Evolutionary conservation across 2,329 filamentous ascomycete species (phyloP), one percentile per base, ranked within the genome.

Genomic region (Claviceps quebecensis): DNA sequence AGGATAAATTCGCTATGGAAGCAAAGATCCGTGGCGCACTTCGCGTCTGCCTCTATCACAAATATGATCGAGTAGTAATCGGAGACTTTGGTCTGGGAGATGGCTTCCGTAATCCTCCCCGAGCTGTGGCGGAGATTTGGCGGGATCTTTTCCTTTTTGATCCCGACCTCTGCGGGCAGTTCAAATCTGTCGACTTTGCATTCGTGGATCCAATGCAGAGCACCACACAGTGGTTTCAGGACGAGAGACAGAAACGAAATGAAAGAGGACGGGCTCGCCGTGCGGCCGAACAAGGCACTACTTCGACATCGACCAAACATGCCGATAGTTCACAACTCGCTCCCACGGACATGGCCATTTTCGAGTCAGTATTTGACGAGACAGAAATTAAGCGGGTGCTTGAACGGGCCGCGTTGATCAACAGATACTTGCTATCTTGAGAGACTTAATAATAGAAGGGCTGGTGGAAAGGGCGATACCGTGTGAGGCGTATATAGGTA

Each of bases 31-130:
- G 80, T 22, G 78, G 80, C 1, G 81, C 84, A 2, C 75, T 89
- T 17, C 76, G 80, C 45, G 86, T 88, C 56, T 86, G 84, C 56
- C 77, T 77, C 17, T 77, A 74, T 59, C 73, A 79, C 58, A 69
- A 71, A 52, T 78, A 80, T 59, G 67, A 71, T 43, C 72, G 74
- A 53, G 69, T 84, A 19, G 77, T 80, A 48, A 75, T 84, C 52
- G 79, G 78, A 22, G 80, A 80, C 56, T 85, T 83, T 60, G 81
- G 81, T 2, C 69, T 83, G 5, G 81, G 81, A 45, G 81, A 81
- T 55, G 72, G 73, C 38, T 78, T 79, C 60, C 74, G 77, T 57
- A 85, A 85, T 61, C 81, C 81, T 40, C 77, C 81, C 1, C 73
- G 75, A 60, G 80, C 83, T 62, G 69, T 84, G 51, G 80, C 80